These are phyloP conservation scores for Larix kaempferi DNA, from an alignment of 75 land plant species.

Conservation along the genomic window DNA sequence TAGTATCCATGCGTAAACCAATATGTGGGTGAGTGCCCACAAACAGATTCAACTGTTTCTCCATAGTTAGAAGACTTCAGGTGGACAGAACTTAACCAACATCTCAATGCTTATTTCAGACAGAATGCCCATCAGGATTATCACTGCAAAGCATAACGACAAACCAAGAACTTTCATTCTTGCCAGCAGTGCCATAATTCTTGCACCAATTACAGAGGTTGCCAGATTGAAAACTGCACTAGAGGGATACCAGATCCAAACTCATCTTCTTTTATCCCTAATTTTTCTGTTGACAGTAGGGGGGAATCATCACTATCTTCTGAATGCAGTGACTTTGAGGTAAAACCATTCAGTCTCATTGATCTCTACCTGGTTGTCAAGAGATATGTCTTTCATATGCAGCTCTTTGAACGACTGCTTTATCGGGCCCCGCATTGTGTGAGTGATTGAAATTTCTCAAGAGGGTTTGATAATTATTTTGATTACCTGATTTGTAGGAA, in stretches of 20 bases:
- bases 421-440: neutral
- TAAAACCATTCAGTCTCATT: no score
- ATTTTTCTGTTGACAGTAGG: conserved; percentile 1
- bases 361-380: neutral
- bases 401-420: conserved; percentile 6
- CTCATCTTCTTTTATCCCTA: neutral
- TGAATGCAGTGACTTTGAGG: neutral
- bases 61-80: conserved; percentile 72
- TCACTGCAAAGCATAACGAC: conserved; percentile 47
- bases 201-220: conserved; percentile 90
- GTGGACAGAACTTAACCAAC: conserved; percentile 47
- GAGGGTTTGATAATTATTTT: no score
- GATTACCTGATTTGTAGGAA: no score
- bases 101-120: conserved; percentile 87
- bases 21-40: conserved; percentile 61
- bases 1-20: no score
- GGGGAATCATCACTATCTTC: conserved; percentile 8
- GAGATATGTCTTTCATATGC: neutral
- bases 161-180: conserved; percentile 90
- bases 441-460: neutral
- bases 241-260: conserved; percentile 47
- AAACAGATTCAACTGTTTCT: conserved; percentile 63
- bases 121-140: conserved; percentile 80
- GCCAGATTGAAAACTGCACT: conserved; percentile 93
- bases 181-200: conserved; percentile 98